Percentiles rank a stretch among this genome's conserved stretches.
phyloP scores from a whole-genome alignment of 441 rosid genomes.

The Geranium incanum region DNA sequence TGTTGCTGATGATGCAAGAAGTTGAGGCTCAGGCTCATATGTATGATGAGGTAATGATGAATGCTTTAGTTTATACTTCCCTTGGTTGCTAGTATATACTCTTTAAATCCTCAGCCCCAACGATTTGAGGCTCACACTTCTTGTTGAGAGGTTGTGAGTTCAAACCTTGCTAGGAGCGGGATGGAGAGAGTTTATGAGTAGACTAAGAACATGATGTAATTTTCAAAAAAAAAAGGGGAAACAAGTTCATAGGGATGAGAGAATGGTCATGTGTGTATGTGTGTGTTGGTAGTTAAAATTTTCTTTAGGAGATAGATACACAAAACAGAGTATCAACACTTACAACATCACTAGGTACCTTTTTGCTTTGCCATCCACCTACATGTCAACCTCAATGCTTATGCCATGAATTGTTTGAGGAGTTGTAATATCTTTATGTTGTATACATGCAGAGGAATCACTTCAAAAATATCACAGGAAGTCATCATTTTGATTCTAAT shows the following conservation, averaged over 20 bases:
- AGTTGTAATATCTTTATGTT: conserved; percentile 14
- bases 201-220: conserved; percentile 66
- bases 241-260: conserved; percentile 41
- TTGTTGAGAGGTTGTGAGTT: background rate
- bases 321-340: background rate
- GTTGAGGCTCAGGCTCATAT: conserved; percentile 55
- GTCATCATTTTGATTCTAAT: conserved; percentile 70
- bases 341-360: background rate
- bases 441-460: conserved; percentile 58
- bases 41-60: conserved; percentile 63
- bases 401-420: conserved; percentile 2
- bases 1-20: conserved; percentile 30
- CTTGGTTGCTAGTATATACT: conserved; percentile 20
- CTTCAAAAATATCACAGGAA: conserved; percentile 65
- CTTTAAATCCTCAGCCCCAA: conserved; percentile 22
- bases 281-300: background rate
- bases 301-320: background rate
- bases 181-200: conserved; percentile 29
- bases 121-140: too few relatives aligned
- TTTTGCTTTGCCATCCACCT: conserved; percentile 15
- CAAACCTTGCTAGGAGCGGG: conserved; percentile 45
- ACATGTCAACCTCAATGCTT: background rate
- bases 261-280: background rate
- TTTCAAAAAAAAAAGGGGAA: conserved; percentile 33
- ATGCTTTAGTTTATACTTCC: conserved; percentile 16